Percentiles rank a stretch among this genome's conserved stretches.
Conservation (phyloP, 805 yeast species). For the Maudiozyma serrabonitensis region DNA sequence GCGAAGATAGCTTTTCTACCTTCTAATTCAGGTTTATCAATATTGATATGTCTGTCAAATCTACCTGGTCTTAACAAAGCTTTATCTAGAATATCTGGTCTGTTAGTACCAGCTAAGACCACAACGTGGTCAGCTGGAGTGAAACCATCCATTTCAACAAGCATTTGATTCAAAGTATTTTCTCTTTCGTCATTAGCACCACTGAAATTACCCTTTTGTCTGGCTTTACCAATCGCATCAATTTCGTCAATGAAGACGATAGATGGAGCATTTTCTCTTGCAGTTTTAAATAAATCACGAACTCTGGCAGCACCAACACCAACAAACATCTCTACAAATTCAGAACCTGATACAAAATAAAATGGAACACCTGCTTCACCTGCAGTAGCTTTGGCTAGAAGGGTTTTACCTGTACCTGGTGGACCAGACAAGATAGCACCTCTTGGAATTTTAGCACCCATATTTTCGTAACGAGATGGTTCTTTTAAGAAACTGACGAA, state of each 20-base stretch:
- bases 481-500: slow-evolving; percentile 88
- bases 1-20: slow-evolving; percentile 89
- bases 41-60: slow-evolving; percentile 84
- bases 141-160: slow-evolving; percentile 99
- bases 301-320: slow-evolving; percentile 99
- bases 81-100: slow-evolving; percentile 85
- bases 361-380: slow-evolving; percentile 99
- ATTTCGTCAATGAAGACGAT: slow-evolving; percentile 97
- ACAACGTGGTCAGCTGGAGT: slow-evolving; percentile 85
- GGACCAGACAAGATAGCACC: slow-evolving; percentile 98
- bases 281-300: slow-evolving; percentile 86
- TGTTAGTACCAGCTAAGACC: slow-evolving; percentile 94
- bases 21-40: slow-evolving; percentile 89
- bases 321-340: slow-evolving; percentile 96
- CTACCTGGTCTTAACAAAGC: slow-evolving; percentile 97
- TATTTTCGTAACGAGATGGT: slow-evolving; percentile 79
- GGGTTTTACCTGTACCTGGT: slow-evolving; percentile 98
- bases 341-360: slow-evolving; percentile 92
- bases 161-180: slow-evolving; percentile 85
- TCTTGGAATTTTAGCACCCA: slow-evolving; percentile 96
- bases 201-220: slow-evolving; percentile 56
- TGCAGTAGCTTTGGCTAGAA: slow-evolving; percentile 95
- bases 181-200: slow-evolving; percentile 97
- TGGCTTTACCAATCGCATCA: slow-evolving; percentile 96
- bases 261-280: slow-evolving; percentile 89